Conservation (phyloP, 108 stramenopile genomes). For the Aureococcus anophagefferens region DNA sequence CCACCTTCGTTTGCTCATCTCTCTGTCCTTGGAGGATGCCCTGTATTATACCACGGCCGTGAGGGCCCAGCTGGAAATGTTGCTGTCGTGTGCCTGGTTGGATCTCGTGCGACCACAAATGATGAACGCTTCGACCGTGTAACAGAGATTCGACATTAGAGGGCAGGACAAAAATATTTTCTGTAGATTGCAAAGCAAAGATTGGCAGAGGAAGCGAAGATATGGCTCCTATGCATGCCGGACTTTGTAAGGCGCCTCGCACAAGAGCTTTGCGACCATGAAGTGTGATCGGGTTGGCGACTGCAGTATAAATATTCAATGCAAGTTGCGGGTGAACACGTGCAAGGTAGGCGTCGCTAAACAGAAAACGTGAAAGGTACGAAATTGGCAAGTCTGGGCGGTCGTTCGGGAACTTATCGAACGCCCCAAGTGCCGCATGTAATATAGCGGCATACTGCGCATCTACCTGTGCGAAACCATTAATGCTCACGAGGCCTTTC, state of each 20-base stretch:
- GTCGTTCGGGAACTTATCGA: constrained; percentile 30
- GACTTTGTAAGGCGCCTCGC: constrained; percentile 21
- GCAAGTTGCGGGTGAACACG: constrained; percentile 36
- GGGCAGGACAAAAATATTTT: too few species aligned
- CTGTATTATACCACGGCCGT: too few species aligned
- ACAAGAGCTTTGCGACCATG: constrained; percentile 31
- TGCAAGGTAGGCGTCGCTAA: constrained; percentile 39
- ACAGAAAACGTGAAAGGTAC: constrained; percentile 32
- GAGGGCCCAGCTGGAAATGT: too few species aligned
- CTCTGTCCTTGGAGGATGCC: too few species aligned
- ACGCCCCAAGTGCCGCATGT: constrained; percentile 28
- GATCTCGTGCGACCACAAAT: too few species aligned
- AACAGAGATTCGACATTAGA: too few species aligned
- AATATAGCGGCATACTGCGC: constrained; percentile 38
- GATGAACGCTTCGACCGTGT: too few species aligned
- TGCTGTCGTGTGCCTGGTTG: too few species aligned
- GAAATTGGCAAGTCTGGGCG: constrained; percentile 37
- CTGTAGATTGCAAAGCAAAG: too few species aligned
- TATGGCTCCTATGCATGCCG: too few species aligned
- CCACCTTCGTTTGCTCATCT: too few species aligned
- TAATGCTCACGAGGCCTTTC: constrained; percentile 24
- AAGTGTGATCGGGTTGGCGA: constrained; percentile 42
- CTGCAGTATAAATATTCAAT: constrained; percentile 47
- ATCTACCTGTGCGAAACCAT: constrained; percentile 36
- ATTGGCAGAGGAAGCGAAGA: too few species aligned